These are phyloP conservation scores for Xylaria cubensis DNA, from an alignment of 495 filamentous ascomycete species.

Conservation along the genomic window DNA sequence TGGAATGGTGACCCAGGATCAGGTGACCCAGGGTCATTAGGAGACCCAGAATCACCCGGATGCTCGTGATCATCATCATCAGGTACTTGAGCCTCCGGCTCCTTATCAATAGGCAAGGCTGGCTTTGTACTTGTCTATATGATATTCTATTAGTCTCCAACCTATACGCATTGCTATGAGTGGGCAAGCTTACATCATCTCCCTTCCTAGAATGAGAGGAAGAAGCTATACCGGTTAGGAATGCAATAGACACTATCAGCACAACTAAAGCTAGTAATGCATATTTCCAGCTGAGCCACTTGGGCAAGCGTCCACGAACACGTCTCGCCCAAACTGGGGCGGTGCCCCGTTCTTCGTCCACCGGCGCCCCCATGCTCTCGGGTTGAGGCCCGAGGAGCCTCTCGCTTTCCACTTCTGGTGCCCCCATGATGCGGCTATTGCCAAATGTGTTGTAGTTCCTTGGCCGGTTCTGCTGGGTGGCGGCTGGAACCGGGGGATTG, in stretches of 20 bases:
- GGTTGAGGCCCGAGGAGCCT: constrained; percentile 45
- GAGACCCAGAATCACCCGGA: background rate
- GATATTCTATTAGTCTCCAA: constrained; percentile 20
- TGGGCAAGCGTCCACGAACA: constrained; percentile 38
- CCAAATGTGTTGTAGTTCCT: constrained; percentile 52
- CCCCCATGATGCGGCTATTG: constrained; percentile 43
- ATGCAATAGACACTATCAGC: constrained; percentile 39
- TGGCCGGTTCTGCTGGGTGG: constrained; percentile 16
- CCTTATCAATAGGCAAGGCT: constrained; percentile 22
- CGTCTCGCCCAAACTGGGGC: constrained; percentile 41
- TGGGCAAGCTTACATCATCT: constrained; percentile 1
- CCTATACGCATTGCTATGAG: background rate
- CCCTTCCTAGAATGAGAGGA: background rate
- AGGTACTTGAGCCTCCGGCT: constrained; percentile 13
- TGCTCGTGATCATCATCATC: background rate
- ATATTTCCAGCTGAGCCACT: constrained; percentile 36
- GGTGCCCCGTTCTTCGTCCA: constrained; percentile 29
- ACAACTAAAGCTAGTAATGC: constrained; percentile 36
- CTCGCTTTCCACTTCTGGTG: constrained; percentile 41
- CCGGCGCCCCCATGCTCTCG: constrained; percentile 50
- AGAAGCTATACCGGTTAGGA: constrained; percentile 36
- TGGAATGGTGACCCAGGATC: constrained; percentile 26
- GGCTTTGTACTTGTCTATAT: constrained; percentile 30
- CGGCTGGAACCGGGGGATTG: constrained; percentile 32
- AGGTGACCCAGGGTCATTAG: constrained; percentile 20